Base-by-base conservation (phyloP, 1,139 yeast genomes). In the Candida sp. region DNA sequence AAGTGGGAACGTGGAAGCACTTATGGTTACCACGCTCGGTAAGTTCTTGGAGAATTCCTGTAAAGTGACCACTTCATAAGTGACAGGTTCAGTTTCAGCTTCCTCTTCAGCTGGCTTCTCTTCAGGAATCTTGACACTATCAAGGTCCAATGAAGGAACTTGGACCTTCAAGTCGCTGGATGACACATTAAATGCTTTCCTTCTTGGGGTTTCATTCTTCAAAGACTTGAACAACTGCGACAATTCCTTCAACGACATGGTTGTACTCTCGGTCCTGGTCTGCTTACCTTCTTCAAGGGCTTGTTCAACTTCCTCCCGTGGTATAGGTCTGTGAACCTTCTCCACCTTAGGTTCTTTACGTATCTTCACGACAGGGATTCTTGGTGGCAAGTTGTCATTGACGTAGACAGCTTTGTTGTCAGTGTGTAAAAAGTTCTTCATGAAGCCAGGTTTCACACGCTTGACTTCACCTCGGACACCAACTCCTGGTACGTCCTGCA, bases 391-490 rank as follows among this genome's bases (percentile, higher is more conserved):
- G 12, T 77, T 81, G 43, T 76, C 72, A 37, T 81, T 66, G 32
- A 88, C 77, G 63, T 88, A 89, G 37, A 83, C 81, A 3, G 97
- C 97, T 45, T 90, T 88, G 59, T 89, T 86, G 54, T 74, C 63
- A 47, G 83, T 81, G 61, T 91, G 91, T 52, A 92, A 78, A 60
- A 74, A 82, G 70, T 89, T 90, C 66, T 94, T 82, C 97, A 92
- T 92, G 54, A 83, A 77, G 17, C 94, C 90, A 33, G 96, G 90
- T 54, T 84, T 80, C n/a, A 91, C 97, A 39, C 80, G 73, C 27
- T 89, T 79, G 43, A 92, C 77, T 70, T 92, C 88, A 30, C 97
- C 97, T 46, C 67, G 66, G 40, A 70, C 73, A n/a, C 90, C 91
- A 52, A 84, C 68, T 8, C 78, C 79, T 37, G 84, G 81, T 63